Evolutionary conservation across 2,329 filamentous ascomycete genomes (phyloP).

Genomic region (Plenodomus biglobosus): DNA sequence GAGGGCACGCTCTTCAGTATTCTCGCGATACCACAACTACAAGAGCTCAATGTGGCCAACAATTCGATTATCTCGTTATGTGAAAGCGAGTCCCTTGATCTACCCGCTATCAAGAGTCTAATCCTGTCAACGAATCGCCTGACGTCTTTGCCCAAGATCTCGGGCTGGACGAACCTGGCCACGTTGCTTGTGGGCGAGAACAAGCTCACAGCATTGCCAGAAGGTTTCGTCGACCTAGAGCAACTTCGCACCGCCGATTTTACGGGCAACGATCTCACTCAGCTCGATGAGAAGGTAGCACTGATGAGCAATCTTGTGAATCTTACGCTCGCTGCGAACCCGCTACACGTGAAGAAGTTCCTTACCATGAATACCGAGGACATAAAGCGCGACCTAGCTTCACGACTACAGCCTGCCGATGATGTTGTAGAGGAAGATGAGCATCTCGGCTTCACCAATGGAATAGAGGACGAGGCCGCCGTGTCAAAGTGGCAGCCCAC

Average conservation of each 20-base stretch:
- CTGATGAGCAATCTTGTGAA: conserved; percentile 76
- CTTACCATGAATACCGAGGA: conserved; percentile 77
- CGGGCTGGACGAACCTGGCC: conserved; percentile 70
- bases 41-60: conserved; percentile 73
- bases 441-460: conserved; percentile 9
- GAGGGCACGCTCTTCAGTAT: conserved; percentile 69
- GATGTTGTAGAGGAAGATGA: conserved; percentile 1
- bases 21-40: conserved; percentile 63
- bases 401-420: conserved; percentile 61
- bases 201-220: conserved; percentile 71
- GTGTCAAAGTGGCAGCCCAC: conserved; percentile 33
- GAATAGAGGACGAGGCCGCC: conserved; percentile 3
- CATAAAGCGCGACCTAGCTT: conserved; percentile 71
- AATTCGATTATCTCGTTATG: conserved; percentile 67
- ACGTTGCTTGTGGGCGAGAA: conserved; percentile 82
- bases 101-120: conserved; percentile 74
- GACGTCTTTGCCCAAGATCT: conserved; percentile 69
- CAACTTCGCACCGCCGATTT: conserved; percentile 78
- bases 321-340: conserved; percentile 83
- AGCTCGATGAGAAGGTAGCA: conserved; percentile 74
- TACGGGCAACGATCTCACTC: conserved; percentile 77
- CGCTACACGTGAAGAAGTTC: conserved; percentile 84
- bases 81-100: conserved; percentile 53
- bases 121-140: conserved; percentile 81
- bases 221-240: conserved; percentile 68